Percentiles rank a stretch among this genome's conserved stretches.
These are phyloP conservation scores for Patellifolia procumbens DNA, from an alignment of 179 eudicot genomes.

Conservation along the genomic window DNA sequence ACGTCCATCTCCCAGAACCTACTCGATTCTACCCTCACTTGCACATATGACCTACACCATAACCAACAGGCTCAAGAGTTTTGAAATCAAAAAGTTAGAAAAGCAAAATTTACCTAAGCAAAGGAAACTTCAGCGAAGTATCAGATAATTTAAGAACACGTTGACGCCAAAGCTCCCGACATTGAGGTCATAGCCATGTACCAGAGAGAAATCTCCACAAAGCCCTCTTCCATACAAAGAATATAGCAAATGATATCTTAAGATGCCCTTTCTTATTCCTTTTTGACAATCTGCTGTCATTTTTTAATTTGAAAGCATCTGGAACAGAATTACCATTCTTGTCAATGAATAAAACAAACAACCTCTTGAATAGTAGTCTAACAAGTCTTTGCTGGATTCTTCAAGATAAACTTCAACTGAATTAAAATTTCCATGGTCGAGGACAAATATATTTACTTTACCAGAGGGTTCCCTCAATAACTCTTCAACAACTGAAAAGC, in stretches of 20 bases:
- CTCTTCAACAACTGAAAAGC: constrained; percentile 65
- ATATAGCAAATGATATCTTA: constrained; percentile 61
- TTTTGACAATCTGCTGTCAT: constrained; percentile 43
- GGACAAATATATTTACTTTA: constrained; percentile 38
- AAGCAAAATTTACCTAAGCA: constrained; percentile 56
- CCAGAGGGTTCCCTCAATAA: constrained; percentile 58
- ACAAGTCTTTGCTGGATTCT: constrained; percentile 51
- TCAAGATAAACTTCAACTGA: constrained; percentile 71
- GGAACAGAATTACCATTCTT: constrained; percentile 40
- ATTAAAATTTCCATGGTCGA: constrained; percentile 58
- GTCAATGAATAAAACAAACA: constrained; percentile 70
- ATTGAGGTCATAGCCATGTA: constrained; percentile 80
- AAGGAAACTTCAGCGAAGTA: constrained; percentile 51
- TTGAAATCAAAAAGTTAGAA: constrained; percentile 6
- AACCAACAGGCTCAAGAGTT: not conserved
- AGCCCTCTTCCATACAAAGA: constrained; percentile 73
- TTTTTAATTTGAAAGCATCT: constrained; percentile 45
- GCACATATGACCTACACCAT: too few species aligned
- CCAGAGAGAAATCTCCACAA: constrained; percentile 86
- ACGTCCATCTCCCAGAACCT: not conserved
- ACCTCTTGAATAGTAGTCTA: constrained; percentile 61
- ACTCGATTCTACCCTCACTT: too few species aligned
- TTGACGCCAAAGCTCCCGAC: constrained; percentile 61
- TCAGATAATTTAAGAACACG: constrained; percentile 55
- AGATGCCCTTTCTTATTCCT: constrained; percentile 59